Conservation (phyloP, 1,139 yeast genomes). For the Hansenula sp. region DNA sequence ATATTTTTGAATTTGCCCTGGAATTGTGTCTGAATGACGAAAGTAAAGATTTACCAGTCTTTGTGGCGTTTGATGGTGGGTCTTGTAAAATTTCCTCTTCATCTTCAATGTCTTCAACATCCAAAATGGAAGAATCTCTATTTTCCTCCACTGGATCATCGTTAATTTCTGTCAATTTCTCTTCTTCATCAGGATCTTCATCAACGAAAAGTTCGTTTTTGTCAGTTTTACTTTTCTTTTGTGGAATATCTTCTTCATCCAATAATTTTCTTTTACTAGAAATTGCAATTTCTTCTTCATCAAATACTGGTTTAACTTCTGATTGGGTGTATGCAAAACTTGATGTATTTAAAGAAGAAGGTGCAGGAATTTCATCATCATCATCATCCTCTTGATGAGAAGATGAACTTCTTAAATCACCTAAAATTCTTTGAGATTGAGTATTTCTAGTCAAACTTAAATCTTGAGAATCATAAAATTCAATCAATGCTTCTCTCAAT, state of each 20-base stretch:
- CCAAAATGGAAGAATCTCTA: no score
- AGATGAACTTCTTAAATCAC: not conserved
- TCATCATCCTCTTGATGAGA: not conserved
- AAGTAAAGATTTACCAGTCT: not conserved
- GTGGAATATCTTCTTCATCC: not conserved
- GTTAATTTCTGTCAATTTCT: not conserved
- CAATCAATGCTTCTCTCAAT: conserved; percentile 37
- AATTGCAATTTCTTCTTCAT: not conserved
- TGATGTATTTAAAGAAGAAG: not conserved
- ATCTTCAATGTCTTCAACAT: conserved; percentile 3
- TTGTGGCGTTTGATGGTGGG: not conserved
- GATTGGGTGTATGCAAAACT: conserved; percentile 1
- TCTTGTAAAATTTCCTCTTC: conserved; percentile 1
- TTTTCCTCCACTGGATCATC: not conserved
- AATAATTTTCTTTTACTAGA: no score
- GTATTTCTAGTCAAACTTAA: conserved; percentile 20
- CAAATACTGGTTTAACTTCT: not conserved
- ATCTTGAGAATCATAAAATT: conserved; percentile 43
- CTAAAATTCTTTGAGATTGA: not conserved
- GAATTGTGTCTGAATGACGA: not conserved
- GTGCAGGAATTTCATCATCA: conserved; percentile 3
- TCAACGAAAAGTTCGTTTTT: not conserved
- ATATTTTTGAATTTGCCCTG: not conserved
- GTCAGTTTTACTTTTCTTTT: not conserved
- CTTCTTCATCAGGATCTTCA: not conserved